Evolutionary conservation across 2,329 filamentous ascomycete species (phyloP), one percentile per base, ranked within the genome.

Genomic region (Macrophomina tecta): DNA sequence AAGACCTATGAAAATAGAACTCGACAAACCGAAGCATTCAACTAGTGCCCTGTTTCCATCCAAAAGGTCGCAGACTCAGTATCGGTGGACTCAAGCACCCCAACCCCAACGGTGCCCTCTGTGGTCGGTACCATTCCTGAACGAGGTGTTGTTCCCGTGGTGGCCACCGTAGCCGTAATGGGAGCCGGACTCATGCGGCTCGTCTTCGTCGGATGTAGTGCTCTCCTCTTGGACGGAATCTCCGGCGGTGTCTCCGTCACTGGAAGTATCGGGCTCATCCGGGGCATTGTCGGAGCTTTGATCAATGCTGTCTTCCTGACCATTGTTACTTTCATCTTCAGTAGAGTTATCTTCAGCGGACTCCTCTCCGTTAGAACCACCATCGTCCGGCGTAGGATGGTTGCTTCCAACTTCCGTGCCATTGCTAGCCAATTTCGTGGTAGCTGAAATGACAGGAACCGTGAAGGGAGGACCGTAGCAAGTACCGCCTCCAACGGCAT

Each of bases 381-480:
- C 5, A 11, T 28, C 51, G 12, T 7, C 38, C 32, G 51, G 11
- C 2, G 53, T n/a, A 5, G 53, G 30, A 8, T 4, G 28, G 14
- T 9, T 23, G 38, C 16, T 18, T n/a, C 23, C 55, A 14, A 14
- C 8, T 11, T 23, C 12, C 9, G 55, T 58, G 28, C 40, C 32
- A 14, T 61, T 61, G 3, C 23, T 42, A 18, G 48, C 18, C 2
- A 48, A 40, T 14, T 61, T 23, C 4, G 30, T 36, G 56, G 12
- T 61, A 16, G 42, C 56, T 8, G 56, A 61, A 4, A 30, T 61
- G 18, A 61, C 56, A 1, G 56, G 40, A 7, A 61, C 16, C 3
- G 30, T 61, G 40, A 61, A 61, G 14, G 56, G 56, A 34, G 40
- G 28, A 14, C 56, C 30, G 4, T 5, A 61, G 56, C 56, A 61